Conservation (phyloP, 352 stramenopile species). For the Phytophthora ramorum region DNA sequence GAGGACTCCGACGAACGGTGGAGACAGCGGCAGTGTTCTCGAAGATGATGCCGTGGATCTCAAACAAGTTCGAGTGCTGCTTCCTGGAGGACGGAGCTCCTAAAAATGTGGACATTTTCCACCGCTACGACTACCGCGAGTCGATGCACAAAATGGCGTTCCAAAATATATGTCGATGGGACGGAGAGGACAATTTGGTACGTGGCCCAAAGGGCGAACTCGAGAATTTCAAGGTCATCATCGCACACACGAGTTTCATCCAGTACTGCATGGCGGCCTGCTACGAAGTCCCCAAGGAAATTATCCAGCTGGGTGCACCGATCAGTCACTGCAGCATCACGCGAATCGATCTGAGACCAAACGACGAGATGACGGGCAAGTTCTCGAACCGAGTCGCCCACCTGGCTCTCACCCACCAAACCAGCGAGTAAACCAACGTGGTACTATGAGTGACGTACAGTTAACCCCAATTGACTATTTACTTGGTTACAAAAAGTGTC, state of each 20-base stretch:
- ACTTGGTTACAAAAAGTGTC: not conserved
- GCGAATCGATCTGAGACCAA: conserved; percentile 62
- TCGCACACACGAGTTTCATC: conserved; percentile 84
- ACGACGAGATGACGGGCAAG: conserved; percentile 55
- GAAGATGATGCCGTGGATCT: conserved; percentile 72
- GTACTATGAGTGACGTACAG: conserved; percentile 19
- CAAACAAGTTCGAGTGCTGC: conserved; percentile 65
- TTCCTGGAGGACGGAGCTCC: conserved; percentile 81
- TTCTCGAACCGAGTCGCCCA: conserved; percentile 76
- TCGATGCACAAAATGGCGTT: conserved; percentile 83
- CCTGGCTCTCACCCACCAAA: conserved; percentile 74
- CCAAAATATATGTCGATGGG: conserved; percentile 70
- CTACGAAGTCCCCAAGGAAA: conserved; percentile 72
- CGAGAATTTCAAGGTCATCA: conserved; percentile 75
- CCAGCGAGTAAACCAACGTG: conserved; percentile 62
- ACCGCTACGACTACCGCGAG: conserved; percentile 76
- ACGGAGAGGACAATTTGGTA: conserved; percentile 39
- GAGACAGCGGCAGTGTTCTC: conserved; percentile 71
- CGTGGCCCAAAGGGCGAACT: conserved; percentile 28
- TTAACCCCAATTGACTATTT: conserved; percentile 22
- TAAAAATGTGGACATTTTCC: conserved; percentile 53
- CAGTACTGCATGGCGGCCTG: conserved; percentile 75
- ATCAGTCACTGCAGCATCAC: conserved; percentile 82
- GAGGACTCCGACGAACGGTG: conserved; percentile 65
- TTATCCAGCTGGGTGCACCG: conserved; percentile 77